Evolutionary conservation across 352 stramenopile species (phyloP), one percentile per base, ranked within the genome.

Genomic region (Salisapilia sapeloensis): DNA sequence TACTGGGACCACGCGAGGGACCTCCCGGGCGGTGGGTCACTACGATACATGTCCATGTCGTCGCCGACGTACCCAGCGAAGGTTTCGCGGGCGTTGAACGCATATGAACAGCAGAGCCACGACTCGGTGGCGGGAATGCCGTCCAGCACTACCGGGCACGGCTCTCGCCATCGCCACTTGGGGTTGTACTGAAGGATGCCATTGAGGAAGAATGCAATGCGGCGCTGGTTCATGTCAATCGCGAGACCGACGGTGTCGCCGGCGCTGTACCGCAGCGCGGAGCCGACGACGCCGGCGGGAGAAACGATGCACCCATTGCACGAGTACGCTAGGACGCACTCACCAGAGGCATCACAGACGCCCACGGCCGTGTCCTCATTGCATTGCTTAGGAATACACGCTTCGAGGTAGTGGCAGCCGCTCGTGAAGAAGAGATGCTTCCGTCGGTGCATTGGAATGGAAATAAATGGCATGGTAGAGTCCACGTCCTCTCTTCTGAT

Each of bases 401-500:
- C 48, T 24, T 70, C 56, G 53, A 45, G 66, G 26, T 66, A 66
- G 42, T 75, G 56, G 12, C 35, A 33, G 9, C 60, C 60, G 31
- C 60, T 75, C n/a, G 60, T 67, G 35, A 67, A 66, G 48, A 59
- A 65, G 15, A 61, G 35, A 38, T 75, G 50, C 24, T 56, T 51
- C n/a, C n/a, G n/a, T n/a, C n/a, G n/a, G n/a, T n/a, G n/a, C n/a
- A n/a, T n/a, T n/a, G n/a, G n/a, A n/a, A n/a, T n/a, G n/a, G n/a
- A n/a, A n/a, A n/a, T n/a, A n/a, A n/a, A n/a, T n/a, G n/a, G n/a
- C n/a, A n/a, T n/a, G n/a, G n/a, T n/a, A n/a, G n/a, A n/a, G n/a
- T n/a, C n/a, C n/a, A n/a, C n/a, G n/a, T n/a, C n/a, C n/a, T n/a
- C n/a, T n/a, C n/a, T n/a, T n/a, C n/a, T n/a, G n/a, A n/a, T n/a